A percentile compares a stretch with the other conserved stretches of the same genome.
Conservation (phyloP, 495 filamentous ascomycete genomes). For the Rhypophila decipiens region DNA sequence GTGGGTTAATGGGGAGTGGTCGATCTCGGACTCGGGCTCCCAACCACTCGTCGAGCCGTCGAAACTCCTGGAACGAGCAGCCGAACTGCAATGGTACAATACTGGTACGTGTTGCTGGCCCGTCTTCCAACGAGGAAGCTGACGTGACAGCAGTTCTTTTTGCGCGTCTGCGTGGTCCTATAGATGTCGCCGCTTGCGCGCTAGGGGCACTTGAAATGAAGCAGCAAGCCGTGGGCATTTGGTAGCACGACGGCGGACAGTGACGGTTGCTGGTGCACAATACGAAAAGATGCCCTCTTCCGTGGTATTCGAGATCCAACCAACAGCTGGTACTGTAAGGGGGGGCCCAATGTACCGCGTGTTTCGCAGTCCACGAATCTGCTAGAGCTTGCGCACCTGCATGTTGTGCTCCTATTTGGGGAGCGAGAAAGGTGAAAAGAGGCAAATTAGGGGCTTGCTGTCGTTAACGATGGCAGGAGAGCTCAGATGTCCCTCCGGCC, state of each 20-base stretch:
- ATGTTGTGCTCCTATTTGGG: background rate
- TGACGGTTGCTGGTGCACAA: background rate
- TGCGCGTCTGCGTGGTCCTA: background rate
- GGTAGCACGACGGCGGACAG: conserved; percentile 8
- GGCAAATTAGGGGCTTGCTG: background rate
- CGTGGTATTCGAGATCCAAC: background rate
- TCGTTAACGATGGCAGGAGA: conserved; percentile 7
- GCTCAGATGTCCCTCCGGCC: conserved; percentile 6
- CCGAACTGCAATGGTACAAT: no score
- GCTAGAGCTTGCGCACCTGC: background rate
- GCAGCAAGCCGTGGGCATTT: conserved; percentile 12
- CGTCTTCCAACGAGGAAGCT: no score
- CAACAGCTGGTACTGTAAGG: no score
- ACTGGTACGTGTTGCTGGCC: no score
- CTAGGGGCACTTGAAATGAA: background rate
- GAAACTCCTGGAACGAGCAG: background rate
- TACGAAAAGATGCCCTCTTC: background rate
- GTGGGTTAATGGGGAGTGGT: no score
- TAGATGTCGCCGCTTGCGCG: conserved; percentile 5
- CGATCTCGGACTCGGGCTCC: background rate
- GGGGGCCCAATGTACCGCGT: no score
- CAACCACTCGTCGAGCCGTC: background rate
- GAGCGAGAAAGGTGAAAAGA: background rate
- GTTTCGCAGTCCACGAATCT: background rate
- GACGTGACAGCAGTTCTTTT: no score